These are phyloP conservation scores for Coprinellus aureogranulatus DNA, from an alignment of 768 basidiomycete genomes.

Conservation along the genomic window DNA sequence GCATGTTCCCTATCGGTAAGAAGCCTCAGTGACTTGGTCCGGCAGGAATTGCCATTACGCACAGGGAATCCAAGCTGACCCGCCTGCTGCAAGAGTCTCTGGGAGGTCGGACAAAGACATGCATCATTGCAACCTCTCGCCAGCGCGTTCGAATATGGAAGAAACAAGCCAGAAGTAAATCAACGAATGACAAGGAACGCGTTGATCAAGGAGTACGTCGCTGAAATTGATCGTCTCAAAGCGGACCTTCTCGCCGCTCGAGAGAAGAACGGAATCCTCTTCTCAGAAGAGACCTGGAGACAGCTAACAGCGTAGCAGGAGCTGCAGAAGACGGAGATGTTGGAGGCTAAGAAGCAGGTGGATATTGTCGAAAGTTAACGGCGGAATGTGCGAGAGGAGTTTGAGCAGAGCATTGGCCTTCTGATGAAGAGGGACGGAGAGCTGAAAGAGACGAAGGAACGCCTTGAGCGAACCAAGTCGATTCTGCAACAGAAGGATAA, in stretches of 20 bases:
- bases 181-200: slow-evolving; percentile 91
- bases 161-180: slow-evolving; percentile 95
- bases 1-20: slow-evolving; percentile 92
- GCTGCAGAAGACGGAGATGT: slow-evolving; percentile 68
- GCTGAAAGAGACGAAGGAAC: slow-evolving; percentile 58
- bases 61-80: slow-evolving; percentile 94
- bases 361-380: slow-evolving; percentile 83
- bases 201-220: slow-evolving; percentile 89
- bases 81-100: slow-evolving; percentile 98
- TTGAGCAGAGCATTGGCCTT: slow-evolving; percentile 82
- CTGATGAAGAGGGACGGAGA: slow-evolving; percentile 76
- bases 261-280: slow-evolving; percentile 95
- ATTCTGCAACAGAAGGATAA: slow-evolving; percentile 52
- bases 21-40: not conserved
- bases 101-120: slow-evolving; percentile 95
- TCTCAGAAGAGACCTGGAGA: slow-evolving; percentile 88
- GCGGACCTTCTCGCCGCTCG: slow-evolving; percentile 86
- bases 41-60: not conserved
- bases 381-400: slow-evolving; percentile 79
- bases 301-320: slow-evolving; percentile 79
- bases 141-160: slow-evolving; percentile 90
- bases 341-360: slow-evolving; percentile 80
- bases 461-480: slow-evolving; percentile 50
- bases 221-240: slow-evolving; percentile 91
- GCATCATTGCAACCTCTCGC: slow-evolving; percentile 96